phyloP scores from a whole-genome alignment of 1,284 basidiomycete genomes.

The Trichosporon sp. region DNA sequence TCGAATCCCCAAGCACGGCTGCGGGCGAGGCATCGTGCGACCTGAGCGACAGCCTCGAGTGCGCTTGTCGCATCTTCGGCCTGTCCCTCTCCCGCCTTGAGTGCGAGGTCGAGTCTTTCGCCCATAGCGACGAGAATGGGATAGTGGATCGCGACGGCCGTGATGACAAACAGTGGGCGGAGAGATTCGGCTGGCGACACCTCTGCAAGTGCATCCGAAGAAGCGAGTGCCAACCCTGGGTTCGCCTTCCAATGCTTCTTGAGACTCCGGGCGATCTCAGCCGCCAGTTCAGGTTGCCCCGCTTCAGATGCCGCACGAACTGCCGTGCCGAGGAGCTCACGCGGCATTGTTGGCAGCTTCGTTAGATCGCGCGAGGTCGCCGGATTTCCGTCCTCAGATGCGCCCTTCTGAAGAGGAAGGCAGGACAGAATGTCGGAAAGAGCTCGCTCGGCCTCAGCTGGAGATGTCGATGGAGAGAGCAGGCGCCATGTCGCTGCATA shows the following conservation, averaged over 20 bases:
- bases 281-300: conserved; percentile 13
- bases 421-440: conserved; percentile 11
- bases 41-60: neutral
- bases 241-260: conserved; percentile 29
- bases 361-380: neutral
- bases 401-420: conserved; percentile 11
- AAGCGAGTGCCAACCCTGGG: conserved; percentile 24
- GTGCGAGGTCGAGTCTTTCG: neutral
- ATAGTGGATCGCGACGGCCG: conserved; percentile 9
- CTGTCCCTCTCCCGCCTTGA: neutral
- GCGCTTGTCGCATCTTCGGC: neutral
- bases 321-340: conserved; percentile 35
- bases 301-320: conserved; percentile 23
- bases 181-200: conserved; percentile 16
- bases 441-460: neutral
- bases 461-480: neutral
- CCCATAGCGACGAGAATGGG: conserved; percentile 9
- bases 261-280: conserved; percentile 22
- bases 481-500: conserved; percentile 6
- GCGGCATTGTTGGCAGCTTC: conserved; percentile 13
- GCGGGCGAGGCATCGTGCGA: conserved; percentile 2
- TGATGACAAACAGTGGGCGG: conserved; percentile 9
- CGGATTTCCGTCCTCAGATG: neutral
- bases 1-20: conserved; percentile 15
- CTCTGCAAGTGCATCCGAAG: conserved; percentile 27